Evolutionary conservation across 768 basidiomycete species (phyloP).

Genomic region (Coprinellus aureogranulatus): DNA sequence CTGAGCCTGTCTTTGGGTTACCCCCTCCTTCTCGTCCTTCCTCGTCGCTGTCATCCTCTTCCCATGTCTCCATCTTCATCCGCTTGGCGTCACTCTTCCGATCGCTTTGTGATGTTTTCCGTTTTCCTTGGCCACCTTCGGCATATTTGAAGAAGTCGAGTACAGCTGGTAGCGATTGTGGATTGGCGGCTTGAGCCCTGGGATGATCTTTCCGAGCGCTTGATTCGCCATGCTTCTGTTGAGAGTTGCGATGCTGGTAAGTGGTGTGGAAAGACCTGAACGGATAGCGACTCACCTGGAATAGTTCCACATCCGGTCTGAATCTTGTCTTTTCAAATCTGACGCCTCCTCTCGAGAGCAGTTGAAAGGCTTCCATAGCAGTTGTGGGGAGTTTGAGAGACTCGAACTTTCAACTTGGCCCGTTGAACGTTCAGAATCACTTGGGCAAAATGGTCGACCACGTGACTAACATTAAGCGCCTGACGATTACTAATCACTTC

Average conservation of each 20-base stretch:
- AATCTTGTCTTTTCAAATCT: conserved; percentile 78
- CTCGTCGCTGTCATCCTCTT: conserved; percentile 20
- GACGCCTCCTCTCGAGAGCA: conserved; percentile 84
- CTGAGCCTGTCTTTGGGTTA: not conserved
- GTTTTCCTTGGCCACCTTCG: conserved; percentile 41
- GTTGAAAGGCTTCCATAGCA: conserved; percentile 81
- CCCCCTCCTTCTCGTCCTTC: conserved; percentile 14
- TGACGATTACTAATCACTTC: no score
- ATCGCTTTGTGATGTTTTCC: conserved; percentile 34
- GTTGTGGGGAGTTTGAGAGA: no score
- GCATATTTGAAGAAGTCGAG: conserved; percentile 94
- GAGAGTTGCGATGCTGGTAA: not conserved
- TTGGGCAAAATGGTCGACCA: not conserved
- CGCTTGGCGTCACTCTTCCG: conserved; percentile 29
- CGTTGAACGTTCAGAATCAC: no score
- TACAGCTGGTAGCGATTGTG: conserved; percentile 61
- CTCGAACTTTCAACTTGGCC: no score
- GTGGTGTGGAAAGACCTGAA: not conserved
- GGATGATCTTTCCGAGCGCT: conserved; percentile 6
- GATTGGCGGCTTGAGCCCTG: conserved; percentile 16
- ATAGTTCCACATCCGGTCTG: conserved; percentile 65
- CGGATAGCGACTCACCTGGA: conserved; percentile 48
- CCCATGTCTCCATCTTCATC: conserved; percentile 30
- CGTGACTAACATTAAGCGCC: no score
- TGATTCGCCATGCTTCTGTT: conserved; percentile 4